These are phyloP conservation scores for Dactylellina parvicollis DNA, from an alignment of 2,329 filamentous ascomycete species.

Conservation along the genomic window DNA sequence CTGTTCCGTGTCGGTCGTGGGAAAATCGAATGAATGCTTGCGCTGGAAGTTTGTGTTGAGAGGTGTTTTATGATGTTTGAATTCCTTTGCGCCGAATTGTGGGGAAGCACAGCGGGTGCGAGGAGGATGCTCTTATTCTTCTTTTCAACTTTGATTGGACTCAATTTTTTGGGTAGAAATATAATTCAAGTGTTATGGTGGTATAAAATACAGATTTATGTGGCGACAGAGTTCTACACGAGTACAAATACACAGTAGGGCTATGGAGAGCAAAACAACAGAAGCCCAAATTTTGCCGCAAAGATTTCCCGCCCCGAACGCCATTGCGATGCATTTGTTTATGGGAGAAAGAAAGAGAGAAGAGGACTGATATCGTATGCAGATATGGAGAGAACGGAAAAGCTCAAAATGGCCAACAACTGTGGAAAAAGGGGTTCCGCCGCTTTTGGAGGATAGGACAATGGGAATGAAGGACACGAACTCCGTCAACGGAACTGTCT, in stretches of 20 bases:
- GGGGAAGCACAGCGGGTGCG: too few species aligned
- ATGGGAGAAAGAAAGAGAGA: conserved; percentile 56
- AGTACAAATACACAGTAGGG: too few species aligned
- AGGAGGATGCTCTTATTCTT: too few species aligned
- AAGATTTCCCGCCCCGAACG: conserved; percentile 17
- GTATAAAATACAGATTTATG: conserved; percentile 7
- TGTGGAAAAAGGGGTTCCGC: too few species aligned
- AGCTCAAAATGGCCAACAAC: too few species aligned
- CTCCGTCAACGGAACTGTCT: conserved; percentile 49
- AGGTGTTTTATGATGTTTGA: neutral
- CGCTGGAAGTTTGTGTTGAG: neutral
- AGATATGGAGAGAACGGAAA: conserved; percentile 56
- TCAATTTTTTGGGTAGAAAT: neutral
- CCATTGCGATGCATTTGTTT: conserved; percentile 28
- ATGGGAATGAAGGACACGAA: conserved; percentile 39
- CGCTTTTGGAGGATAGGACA: too few species aligned
- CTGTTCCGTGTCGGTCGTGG: neutral
- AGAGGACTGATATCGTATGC: neutral
- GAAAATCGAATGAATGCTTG: neutral
- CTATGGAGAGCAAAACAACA: neutral
- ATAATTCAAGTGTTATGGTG: neutral
- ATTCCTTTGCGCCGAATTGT: neutral
- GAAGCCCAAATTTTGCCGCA: conserved; percentile 3
- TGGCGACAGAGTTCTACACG: too few species aligned
- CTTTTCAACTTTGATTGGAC: too few species aligned